Conservation (phyloP, 371 early-diverging fungal species). For the Gilbertella persicaria region DNA sequence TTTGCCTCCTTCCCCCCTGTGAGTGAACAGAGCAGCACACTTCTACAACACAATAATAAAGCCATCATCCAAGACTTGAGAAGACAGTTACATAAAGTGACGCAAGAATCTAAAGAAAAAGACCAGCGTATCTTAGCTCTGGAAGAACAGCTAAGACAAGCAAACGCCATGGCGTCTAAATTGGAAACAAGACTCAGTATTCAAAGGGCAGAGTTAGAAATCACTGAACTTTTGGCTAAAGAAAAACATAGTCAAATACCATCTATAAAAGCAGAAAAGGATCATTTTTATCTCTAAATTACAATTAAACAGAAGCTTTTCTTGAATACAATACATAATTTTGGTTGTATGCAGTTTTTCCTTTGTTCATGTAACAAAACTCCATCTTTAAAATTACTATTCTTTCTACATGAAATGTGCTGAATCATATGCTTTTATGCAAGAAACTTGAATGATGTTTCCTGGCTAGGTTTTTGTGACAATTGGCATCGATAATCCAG, state of each 20-base stretch:
- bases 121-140: constrained; percentile 13
- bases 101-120: constrained; percentile 10
- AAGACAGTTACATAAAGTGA: not conserved
- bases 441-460: too few relatives aligned
- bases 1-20: not conserved
- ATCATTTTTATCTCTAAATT: too few relatives aligned
- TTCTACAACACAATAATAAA: not conserved
- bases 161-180: constrained; percentile 1
- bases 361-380: too few relatives aligned
- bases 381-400: too few relatives aligned
- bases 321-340: too few relatives aligned
- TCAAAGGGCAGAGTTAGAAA: constrained; percentile 18
- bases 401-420: too few relatives aligned
- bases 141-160: constrained; percentile 12
- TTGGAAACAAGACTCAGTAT: constrained; percentile 18
- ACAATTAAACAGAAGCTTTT: too few relatives aligned
- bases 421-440: too few relatives aligned
- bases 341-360: too few relatives aligned
- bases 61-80: constrained; percentile 4
- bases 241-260: not conserved
- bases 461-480: too few relatives aligned
- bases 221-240: constrained; percentile 6
- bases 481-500: too few relatives aligned
- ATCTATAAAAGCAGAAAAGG: too few relatives aligned
- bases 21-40: not conserved